Base-by-base conservation (phyloP, 257 asterid genomes). In the Voacanga thouarsii region DNA sequence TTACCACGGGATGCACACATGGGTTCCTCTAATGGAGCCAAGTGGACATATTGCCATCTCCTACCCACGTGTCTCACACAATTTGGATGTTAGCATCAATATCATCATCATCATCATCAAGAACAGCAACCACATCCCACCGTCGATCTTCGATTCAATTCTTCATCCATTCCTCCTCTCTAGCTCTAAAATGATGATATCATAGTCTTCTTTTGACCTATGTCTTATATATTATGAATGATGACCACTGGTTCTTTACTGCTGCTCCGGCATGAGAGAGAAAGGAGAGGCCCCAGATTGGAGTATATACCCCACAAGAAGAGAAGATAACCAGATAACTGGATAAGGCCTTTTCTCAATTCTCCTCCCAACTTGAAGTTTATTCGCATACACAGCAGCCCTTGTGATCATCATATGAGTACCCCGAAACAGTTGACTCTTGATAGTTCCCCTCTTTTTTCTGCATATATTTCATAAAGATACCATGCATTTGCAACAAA, bases 31-130 rank as follows among this genome's bases (percentile, higher is more conserved):
- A 63, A 72, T 80, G 69, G 49, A 56, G 66, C 47, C 86, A 80
- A 83, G 84, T 83, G 80, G 82, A 70, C 77, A 67, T 73, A 72
- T 72, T 79, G 79, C 81, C 65, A 70, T 83, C 74, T 26, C 71
- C 26, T 57, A 59, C 26, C 44, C 81, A 71, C 44, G 69, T 71
- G 77, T 55, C 78, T 26, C 44, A 39, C 59, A 80, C 77, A 71
- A 75, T 65, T 50, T 15, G 37, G 84, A 61, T 71, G 30, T 55
- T 63, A 80, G 15, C 37, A 28, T 15, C 15, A 53, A 41, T 49
- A 56, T 50, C 66, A 59, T 24, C 14, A 59, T 10, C 28, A 21
- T 6, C 12, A 23, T 9, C 14, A 5, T 28, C 33, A 57, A 10
- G 0, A n/a, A 6, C 26, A 44, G 6, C 47, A 44, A 44, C 0